Conservation (phyloP, 805 yeast genomes). For the Metschnikowia arizonensis region DNA sequence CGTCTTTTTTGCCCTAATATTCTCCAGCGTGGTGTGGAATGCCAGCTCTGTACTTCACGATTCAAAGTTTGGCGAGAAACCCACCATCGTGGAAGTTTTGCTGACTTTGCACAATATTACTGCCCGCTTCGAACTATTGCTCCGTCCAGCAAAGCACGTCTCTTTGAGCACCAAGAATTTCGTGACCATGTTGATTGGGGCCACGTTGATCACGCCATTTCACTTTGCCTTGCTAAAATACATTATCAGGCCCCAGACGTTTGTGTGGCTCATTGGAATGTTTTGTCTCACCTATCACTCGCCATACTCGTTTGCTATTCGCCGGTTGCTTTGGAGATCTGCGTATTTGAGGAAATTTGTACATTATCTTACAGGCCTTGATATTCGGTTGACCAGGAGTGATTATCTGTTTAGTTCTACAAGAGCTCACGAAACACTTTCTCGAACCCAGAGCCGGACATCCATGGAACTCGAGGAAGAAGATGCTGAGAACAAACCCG, state of each 20-base stretch:
- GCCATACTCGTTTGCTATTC: constrained; percentile 43
- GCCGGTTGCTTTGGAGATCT: constrained; percentile 50
- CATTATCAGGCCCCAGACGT: constrained; percentile 30
- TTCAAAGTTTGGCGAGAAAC: constrained; percentile 40
- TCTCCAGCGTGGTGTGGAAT: constrained; percentile 44
- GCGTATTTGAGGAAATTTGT: constrained; percentile 37
- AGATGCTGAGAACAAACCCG: background rate
- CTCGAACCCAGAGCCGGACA: constrained; percentile 14
- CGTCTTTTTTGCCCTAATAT: constrained; percentile 28
- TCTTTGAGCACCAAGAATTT: constrained; percentile 25
- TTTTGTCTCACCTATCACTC: constrained; percentile 43
- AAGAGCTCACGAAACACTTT: constrained; percentile 14
- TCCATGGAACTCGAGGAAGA: constrained; percentile 7
- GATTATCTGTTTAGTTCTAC: constrained; percentile 5
- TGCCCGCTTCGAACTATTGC: constrained; percentile 37
- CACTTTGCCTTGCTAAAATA: constrained; percentile 35
- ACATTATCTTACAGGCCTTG: constrained; percentile 41
- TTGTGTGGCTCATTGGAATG: constrained; percentile 36
- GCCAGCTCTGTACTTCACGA: constrained; percentile 41
- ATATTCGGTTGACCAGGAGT: constrained; percentile 17
- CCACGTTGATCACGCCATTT: constrained; percentile 40
- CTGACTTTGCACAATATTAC: constrained; percentile 45
- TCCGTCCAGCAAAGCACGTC: constrained; percentile 36
- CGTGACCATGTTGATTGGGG: constrained; percentile 27
- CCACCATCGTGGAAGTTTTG: constrained; percentile 51